Conservation (phyloP, 164 flowering plant genomes). For the Aristolochia fimbriata region DNA sequence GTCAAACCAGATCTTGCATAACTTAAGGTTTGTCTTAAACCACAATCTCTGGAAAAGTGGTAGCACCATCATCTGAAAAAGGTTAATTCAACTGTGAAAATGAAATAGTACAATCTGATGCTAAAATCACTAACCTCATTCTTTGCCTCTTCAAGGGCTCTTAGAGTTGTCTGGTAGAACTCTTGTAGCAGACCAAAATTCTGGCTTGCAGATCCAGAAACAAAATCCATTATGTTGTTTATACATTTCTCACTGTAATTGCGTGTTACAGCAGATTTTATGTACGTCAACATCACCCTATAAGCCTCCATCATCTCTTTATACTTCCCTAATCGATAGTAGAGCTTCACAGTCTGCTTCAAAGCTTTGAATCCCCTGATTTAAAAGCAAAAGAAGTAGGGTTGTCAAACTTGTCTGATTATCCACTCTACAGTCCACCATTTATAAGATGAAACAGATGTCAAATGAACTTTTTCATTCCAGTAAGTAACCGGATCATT, state of each 20-base stretch:
- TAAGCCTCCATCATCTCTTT: conserved; percentile 97
- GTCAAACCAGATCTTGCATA: conserved; percentile 97
- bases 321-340: conserved; percentile 76
- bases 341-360: conserved; percentile 96
- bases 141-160: conserved; percentile 98
- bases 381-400: not conserved
- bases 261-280: conserved; percentile 94
- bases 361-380: conserved; percentile 97
- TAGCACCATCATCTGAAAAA: too few relatives aligned
- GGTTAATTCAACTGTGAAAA: too few relatives aligned
- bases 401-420: too few relatives aligned
- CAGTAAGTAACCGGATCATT: too few relatives aligned
- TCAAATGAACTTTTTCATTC: too few relatives aligned
- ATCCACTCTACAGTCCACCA: too few relatives aligned
- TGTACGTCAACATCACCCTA: conserved; percentile 91
- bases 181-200: conserved; percentile 82
- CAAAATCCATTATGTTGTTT: conserved; percentile 95
- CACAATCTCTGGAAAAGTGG: conserved; percentile 60
- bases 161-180: conserved; percentile 89
- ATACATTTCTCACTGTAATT: conserved; percentile 98
- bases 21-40: conserved; percentile 98
- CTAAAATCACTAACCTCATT: conserved; percentile 56
- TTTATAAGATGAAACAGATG: too few relatives aligned
- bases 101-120: not conserved
- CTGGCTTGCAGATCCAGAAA: conserved; percentile 96